phyloP scores from a whole-genome alignment of 2,329 filamentous ascomycete species.

The Fusarium verrucosum region DNA sequence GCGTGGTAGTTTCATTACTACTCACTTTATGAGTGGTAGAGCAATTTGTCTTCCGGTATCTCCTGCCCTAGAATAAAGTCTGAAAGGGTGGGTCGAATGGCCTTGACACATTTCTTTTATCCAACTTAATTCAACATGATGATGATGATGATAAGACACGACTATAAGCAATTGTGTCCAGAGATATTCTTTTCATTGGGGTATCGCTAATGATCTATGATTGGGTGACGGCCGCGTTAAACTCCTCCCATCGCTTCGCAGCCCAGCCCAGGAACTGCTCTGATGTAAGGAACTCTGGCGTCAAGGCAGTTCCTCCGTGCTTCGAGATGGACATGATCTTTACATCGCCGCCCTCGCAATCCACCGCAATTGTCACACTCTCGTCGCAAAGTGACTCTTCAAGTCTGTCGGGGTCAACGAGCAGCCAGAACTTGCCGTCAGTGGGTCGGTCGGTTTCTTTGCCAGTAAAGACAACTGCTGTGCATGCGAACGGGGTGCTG shows the following conservation, averaged over 20 bases:
- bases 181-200: constrained; percentile 26
- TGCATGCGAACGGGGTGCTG: constrained; percentile 78
- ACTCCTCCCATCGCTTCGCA: constrained; percentile 49
- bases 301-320: constrained; percentile 78
- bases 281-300: constrained; percentile 72
- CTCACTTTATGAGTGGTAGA: constrained; percentile 68
- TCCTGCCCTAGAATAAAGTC: constrained; percentile 81
- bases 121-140: constrained; percentile 10
- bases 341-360: constrained; percentile 62
- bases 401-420: constrained; percentile 88
- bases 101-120: constrained; percentile 68
- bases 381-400: constrained; percentile 89
- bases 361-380: constrained; percentile 83
- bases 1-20: constrained; percentile 63
- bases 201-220: constrained; percentile 44
- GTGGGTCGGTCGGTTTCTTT: constrained; percentile 59
- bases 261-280: constrained; percentile 59
- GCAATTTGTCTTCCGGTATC: constrained; percentile 77
- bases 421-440: constrained; percentile 72
- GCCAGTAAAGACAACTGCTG: constrained; percentile 80
- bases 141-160: not conserved
- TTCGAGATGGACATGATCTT: constrained; percentile 81
- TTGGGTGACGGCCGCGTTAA: constrained; percentile 47
- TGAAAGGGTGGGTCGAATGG: constrained; percentile 88
- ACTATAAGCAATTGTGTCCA: not conserved